These are phyloP conservation scores for Pseudozyma sp. DNA, from an alignment of 1,284 basidiomycete genomes.

Conservation along the genomic window DNA sequence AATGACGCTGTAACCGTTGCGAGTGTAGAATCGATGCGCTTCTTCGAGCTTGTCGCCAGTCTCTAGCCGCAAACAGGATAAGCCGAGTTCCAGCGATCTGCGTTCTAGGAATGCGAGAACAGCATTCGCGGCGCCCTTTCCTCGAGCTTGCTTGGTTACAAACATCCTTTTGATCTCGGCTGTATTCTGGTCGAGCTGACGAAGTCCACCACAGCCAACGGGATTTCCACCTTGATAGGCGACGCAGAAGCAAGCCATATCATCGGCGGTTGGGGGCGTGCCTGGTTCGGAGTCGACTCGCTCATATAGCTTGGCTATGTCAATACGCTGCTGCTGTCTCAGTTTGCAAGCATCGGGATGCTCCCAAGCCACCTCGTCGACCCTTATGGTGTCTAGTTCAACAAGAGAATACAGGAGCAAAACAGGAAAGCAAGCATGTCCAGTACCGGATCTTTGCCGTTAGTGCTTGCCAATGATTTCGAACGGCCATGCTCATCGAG, in stretches of 20 bases:
- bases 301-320: slow-evolving; percentile 26
- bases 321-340: slow-evolving; percentile 31
- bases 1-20: slow-evolving; percentile 25
- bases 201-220: slow-evolving; percentile 36
- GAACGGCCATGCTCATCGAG: too few species aligned
- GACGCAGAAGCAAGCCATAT: slow-evolving; percentile 35
- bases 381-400: slow-evolving; percentile 4
- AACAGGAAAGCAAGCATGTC: not conserved
- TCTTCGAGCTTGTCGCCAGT: slow-evolving; percentile 34
- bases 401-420: not conserved
- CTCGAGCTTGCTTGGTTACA: slow-evolving; percentile 28
- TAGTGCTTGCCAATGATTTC: too few species aligned
- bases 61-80: slow-evolving; percentile 26
- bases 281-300: slow-evolving; percentile 34
- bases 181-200: slow-evolving; percentile 17
- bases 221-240: slow-evolving; percentile 23
- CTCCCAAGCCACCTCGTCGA: slow-evolving; percentile 24
- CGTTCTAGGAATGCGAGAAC: slow-evolving; percentile 31
- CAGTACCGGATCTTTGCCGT: too few species aligned
- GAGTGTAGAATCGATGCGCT: slow-evolving; percentile 38
- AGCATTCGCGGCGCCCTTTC: slow-evolving; percentile 32
- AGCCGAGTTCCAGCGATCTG: slow-evolving; percentile 15
- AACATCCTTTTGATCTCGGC: slow-evolving; percentile 45
- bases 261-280: slow-evolving; percentile 20
- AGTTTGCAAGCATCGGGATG: slow-evolving; percentile 28